phyloP scores from a whole-genome alignment of 2,329 filamentous ascomycete genomes.

The Byssothecium circinans region DNA sequence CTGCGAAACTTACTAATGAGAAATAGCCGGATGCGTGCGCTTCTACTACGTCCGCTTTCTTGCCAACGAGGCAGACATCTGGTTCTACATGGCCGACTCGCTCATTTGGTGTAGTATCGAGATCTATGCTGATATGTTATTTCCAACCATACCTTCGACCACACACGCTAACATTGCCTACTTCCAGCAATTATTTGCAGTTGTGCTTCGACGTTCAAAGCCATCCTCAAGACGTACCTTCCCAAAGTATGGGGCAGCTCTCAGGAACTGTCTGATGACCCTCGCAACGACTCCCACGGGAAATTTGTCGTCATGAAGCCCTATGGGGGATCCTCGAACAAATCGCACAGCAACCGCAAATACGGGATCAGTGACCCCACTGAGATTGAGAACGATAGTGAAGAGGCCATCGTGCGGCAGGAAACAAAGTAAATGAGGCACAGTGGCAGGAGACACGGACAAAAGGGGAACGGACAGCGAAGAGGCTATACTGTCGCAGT shows the following conservation, averaged over 20 bases:
- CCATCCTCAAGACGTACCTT: constrained; percentile 4
- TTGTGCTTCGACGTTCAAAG: constrained; percentile 9
- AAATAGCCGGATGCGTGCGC: constrained; percentile 7
- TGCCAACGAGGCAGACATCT: constrained; percentile 8
- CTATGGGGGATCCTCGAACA: too few relatives aligned
- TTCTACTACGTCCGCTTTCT: constrained; percentile 11
- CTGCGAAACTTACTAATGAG: neutral
- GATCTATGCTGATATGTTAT: constrained; percentile 9
- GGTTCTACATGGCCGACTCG: constrained; percentile 10
- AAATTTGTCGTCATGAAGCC: too few relatives aligned
- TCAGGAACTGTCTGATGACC: neutral
- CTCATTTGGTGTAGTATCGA: constrained; percentile 12
- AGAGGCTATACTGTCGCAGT: too few relatives aligned
- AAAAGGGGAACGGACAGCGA: too few relatives aligned
- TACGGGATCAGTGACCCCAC: constrained; percentile 3
- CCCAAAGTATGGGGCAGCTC: constrained; percentile 4
- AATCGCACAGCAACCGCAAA: constrained; percentile 5
- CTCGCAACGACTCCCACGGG: constrained; percentile 1
- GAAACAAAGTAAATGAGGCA: neutral
- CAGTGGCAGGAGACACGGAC: too few relatives aligned
- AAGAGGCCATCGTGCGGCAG: constrained; percentile 3
- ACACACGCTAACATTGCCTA: neutral
- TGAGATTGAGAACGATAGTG: constrained; percentile 3
- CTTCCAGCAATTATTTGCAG: constrained; percentile 8
- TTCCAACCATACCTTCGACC: neutral